Base-by-base conservation (phyloP, 805 yeast genomes). In the Candida nanaspora region DNA sequence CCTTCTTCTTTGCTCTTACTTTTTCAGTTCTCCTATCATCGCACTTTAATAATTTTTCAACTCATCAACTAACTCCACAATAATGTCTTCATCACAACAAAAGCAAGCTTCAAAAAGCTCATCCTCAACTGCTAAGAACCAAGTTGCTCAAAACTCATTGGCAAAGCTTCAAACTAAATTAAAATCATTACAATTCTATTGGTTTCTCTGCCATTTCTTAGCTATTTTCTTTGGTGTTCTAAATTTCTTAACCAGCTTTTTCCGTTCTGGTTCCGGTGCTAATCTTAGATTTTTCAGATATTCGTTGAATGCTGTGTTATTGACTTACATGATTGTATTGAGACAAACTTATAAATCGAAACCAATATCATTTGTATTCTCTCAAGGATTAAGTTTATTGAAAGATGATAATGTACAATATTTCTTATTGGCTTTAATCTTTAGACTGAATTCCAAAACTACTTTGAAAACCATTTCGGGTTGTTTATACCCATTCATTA, bases 401-500 rank as follows among this genome's bases (percentile, higher is more conserved):
- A 55, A 55, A 47, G 80, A 81, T 57, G 86, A 80, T 55, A 82
- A 82, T 55, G 65, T 76, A 41, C 86, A 80, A 46, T 82, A 82
- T 56, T 67, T 82, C 41, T 52, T 69, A 18, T 52, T 74, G 46
- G 66, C 68, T 49, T 53, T 63, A 48, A 63, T 47, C 29, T 65
- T 53, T 50, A 62, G 53, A 64, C 58, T 67, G 54, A 51, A 49
- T 59, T 49, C 59, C 9, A 37, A 39, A 7, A 46, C 49, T n/a
- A 49, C 43, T 32, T 5, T 20, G 5, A 16, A 9, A 2, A 69
- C 64, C 59, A 21, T 30, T 11, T 43, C 53, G 6, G 78, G 65
- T 31, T 69, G 62, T 47, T 61, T 79, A 44, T 67, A 77, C 46
- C 80, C 87, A 23, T 82, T 80, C 52, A 68, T 73, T 15, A 69